Percentiles rank a stretch among this genome's conserved stretches.
Conservation (phyloP, 169 alveolate species). For the Eimeria necatrix region DNA sequence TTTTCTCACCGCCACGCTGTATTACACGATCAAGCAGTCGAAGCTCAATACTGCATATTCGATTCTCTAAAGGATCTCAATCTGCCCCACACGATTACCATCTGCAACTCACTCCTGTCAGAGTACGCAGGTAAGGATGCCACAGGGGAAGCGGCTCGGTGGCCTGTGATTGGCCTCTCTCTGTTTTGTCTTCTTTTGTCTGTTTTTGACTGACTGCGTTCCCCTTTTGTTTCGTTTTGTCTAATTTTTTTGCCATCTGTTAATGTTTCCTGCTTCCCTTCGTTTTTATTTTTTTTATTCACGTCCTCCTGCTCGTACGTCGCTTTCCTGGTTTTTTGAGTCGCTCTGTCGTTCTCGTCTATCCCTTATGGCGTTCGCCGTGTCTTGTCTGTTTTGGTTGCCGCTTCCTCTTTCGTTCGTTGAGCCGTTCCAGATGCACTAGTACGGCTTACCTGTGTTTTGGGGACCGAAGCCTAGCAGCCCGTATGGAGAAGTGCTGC, state of each 20-base stretch:
- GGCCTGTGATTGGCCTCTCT: background rate
- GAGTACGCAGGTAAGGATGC: conserved; percentile 90
- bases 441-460: background rate
- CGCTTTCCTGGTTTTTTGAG: background rate
- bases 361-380: background rate
- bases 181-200: background rate
- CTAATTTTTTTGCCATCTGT: background rate
- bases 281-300: background rate
- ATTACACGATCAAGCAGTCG: conserved; percentile 91
- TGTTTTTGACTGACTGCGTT: background rate
- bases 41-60: conserved; percentile 61
- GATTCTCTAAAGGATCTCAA: conserved; percentile 44
- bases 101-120: conserved; percentile 93
- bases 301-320: background rate
- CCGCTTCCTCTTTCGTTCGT: background rate
- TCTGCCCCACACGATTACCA: conserved; percentile 82
- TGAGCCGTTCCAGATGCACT: background rate
- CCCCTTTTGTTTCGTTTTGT: background rate
- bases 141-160: background rate
- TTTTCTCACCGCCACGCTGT: conserved; percentile 97
- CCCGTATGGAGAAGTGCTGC: background rate
- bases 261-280: no score
- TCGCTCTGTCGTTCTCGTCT: background rate
- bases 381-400: background rate
- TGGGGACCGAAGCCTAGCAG: background rate